Base-by-base conservation (phyloP, 805 yeast species). In the Yarrowia sp. region DNA sequence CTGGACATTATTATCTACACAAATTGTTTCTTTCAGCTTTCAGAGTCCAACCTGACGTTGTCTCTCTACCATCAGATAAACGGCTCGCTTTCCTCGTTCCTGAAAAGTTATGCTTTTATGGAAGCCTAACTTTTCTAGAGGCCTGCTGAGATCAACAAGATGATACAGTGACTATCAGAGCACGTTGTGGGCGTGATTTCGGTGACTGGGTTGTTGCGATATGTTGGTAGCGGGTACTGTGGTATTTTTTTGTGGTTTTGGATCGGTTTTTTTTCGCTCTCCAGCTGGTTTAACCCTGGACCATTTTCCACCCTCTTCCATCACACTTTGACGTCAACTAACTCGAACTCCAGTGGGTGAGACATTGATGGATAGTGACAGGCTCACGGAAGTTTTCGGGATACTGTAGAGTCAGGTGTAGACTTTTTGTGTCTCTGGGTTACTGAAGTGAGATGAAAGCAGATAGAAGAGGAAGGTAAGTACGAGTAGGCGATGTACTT, bases 31-130 rank as follows among this genome's bases (percentile, higher is more conserved):
- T 8, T 21, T 16, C n/a, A 4, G 24, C 16, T 21, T 4, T 10
- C 10, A 12, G 14, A 6, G 17, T 3, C 46, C 46, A 26, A 6
- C 11, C 22, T 22, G n/a, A 10, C n/a, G 14, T 4, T 19, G 1
- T 26, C 21, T 17, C 51, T 9, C 28, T 2, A 3, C 11, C 51
- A 44, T 44, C 51, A 44, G 51, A 44, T 44, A 44, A 44, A 44
- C 51, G 49, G 46, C 51, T 44, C 51, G 51, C 35, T 44, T 17
- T 28, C 33, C 22, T 44, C 51, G 51, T 44, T 44, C 51, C 51
- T 44, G 51, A 44, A 43, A 24, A 24, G 51, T 28, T 44, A 28
- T 5, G 22, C 33, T 28, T 41, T 21, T 12, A 24, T 16, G 4
- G 33, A 44, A 44, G 51, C 16, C 33, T 44, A 44, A 44, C 33